Evolutionary conservation across 495 filamentous ascomycete genomes (phyloP).

Genomic region (Chaetomium tenue): DNA sequence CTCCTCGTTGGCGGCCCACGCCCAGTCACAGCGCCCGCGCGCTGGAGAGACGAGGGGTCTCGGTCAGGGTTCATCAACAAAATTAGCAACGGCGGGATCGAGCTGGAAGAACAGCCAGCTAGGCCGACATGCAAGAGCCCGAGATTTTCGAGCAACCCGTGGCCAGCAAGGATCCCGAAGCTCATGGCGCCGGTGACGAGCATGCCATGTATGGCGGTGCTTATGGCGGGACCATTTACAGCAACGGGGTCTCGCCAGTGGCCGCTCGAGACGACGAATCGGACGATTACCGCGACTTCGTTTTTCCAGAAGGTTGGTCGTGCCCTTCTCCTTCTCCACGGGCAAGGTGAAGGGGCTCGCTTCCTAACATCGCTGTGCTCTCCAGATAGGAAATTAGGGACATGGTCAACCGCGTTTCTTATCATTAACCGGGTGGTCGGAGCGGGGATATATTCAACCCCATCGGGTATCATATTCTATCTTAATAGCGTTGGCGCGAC

Average conservation of each 20-base stretch:
- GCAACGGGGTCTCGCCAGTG: constrained; percentile 24
- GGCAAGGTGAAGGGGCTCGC: no score
- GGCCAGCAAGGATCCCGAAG: constrained; percentile 30
- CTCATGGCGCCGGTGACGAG: constrained; percentile 24
- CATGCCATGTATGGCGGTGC: constrained; percentile 28
- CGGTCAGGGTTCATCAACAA: not conserved
- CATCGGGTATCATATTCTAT: constrained; percentile 29
- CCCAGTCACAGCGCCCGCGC: not conserved
- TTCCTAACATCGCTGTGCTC: not conserved
- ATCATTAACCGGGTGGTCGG: constrained; percentile 40
- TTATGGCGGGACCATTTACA: constrained; percentile 28
- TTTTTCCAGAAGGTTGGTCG: constrained; percentile 39
- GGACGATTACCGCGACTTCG: constrained; percentile 39
- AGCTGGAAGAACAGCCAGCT: not conserved
- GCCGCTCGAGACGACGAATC: constrained; percentile 24
- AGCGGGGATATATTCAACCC: constrained; percentile 35
- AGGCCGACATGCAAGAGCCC: constrained; percentile 34
- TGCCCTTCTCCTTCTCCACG: not conserved
- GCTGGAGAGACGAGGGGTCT: not conserved
- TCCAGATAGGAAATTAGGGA: constrained; percentile 37
- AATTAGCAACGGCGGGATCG: not conserved
- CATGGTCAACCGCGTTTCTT: constrained; percentile 37
- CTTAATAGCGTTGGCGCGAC: constrained; percentile 37
- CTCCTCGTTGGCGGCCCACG: not conserved
- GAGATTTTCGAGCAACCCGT: constrained; percentile 40